Percentiles rank a stretch among this genome's conserved stretches.
These are phyloP conservation scores for Podaxis sp. DNA, from an alignment of 768 basidiomycete species.

Conservation along the genomic window DNA sequence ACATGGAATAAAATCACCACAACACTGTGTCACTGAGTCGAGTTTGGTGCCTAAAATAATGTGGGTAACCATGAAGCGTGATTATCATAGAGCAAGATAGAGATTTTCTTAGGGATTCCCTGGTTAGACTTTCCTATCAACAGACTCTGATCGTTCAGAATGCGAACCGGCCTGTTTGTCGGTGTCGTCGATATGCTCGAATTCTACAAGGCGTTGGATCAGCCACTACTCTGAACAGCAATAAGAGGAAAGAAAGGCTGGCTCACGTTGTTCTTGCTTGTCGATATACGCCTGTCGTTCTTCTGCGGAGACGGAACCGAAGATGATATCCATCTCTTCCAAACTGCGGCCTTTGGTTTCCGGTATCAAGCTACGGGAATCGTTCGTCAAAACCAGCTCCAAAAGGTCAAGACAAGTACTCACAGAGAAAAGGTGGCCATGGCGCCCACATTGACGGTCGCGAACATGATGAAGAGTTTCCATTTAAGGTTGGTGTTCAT, in stretches of 20 bases:
- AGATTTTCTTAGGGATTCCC: background rate
- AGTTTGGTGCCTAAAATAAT: background rate
- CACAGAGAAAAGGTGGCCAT: slow-evolving; percentile 68
- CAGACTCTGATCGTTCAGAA: slow-evolving; percentile 11
- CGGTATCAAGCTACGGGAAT: slow-evolving; percentile 41
- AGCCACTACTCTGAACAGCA: background rate
- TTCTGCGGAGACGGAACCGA: slow-evolving; percentile 53
- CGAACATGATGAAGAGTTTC: slow-evolving; percentile 79
- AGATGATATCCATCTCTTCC: slow-evolving; percentile 51
- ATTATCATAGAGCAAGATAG: background rate
- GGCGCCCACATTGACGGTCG: slow-evolving; percentile 64
- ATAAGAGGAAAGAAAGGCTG: background rate
- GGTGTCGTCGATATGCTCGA: slow-evolving; percentile 7
- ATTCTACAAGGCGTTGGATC: slow-evolving; percentile 4
- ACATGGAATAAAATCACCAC: background rate
- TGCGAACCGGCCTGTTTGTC: background rate
- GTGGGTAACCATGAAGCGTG: background rate
- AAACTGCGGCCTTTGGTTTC: slow-evolving; percentile 58
- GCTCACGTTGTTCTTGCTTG: slow-evolving; percentile 32
- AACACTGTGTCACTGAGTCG: background rate
- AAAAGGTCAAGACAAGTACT: slow-evolving; percentile 16
- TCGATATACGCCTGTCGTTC: slow-evolving; percentile 50
- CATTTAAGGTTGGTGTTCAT: slow-evolving; percentile 59
- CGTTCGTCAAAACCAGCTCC: background rate
- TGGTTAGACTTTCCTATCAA: slow-evolving; percentile 8